phyloP scores from a whole-genome alignment of 2,329 filamentous ascomycete species.

The Trichoderma pleuroti region DNA sequence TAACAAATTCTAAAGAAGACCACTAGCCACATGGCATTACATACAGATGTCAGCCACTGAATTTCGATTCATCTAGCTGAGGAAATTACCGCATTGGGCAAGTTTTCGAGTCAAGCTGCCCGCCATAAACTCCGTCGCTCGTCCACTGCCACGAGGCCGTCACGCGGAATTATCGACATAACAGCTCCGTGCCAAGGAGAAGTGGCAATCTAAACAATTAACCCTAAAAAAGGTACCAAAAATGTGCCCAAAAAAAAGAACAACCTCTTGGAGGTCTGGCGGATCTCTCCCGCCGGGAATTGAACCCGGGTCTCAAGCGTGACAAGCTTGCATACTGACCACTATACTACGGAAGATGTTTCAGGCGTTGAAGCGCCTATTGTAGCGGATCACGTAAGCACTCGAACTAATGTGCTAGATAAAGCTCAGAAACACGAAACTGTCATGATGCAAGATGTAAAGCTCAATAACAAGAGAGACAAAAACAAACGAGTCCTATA shows the following conservation, averaged over 20 bases:
- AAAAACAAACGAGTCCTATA: not conserved
- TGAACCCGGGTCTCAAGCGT: conserved; percentile 19
- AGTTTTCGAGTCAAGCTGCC: not conserved
- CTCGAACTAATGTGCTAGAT: not conserved
- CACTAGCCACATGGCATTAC: not conserved
- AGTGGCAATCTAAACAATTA: not conserved
- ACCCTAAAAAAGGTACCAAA: not conserved
- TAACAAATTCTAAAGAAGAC: not conserved
- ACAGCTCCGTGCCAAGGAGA: not conserved
- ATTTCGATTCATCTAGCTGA: not conserved
- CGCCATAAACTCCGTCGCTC: not conserved
- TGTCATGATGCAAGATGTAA: not conserved
- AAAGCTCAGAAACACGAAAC: not conserved
- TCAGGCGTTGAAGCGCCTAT: conserved; percentile 13
- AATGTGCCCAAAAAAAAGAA: not conserved
- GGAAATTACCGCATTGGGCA: not conserved
- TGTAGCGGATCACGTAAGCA: conserved; percentile 14
- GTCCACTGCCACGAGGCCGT: not conserved
- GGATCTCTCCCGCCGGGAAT: conserved; percentile 19
- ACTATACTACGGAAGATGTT: conserved; percentile 18
- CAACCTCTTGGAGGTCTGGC: conserved; percentile 8
- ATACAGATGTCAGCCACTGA: not conserved
- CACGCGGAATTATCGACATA: not conserved
- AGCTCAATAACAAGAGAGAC: not conserved
- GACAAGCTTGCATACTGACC: conserved; percentile 19